Percentiles rank a stretch among this genome's conserved stretches.
These are phyloP conservation scores for Calonectria pteridis DNA, from an alignment of 2,329 filamentous ascomycete species.

Conservation along the genomic window DNA sequence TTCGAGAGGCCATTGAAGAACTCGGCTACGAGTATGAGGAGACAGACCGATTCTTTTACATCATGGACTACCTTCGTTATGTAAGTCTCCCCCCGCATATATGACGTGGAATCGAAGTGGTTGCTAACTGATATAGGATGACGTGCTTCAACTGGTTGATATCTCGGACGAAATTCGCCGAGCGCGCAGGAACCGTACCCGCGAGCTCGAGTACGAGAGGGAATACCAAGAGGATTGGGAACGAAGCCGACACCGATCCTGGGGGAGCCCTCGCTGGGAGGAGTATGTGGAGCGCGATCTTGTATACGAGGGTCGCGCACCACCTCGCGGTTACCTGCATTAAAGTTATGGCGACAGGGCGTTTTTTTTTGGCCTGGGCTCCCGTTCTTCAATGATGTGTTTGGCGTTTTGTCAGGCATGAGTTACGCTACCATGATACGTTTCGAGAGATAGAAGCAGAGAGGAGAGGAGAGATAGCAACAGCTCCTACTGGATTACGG, in stretches of 20 bases:
- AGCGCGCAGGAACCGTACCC: slow-evolving; percentile 64
- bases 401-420: slow-evolving; percentile 25
- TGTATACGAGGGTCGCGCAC: slow-evolving; percentile 66
- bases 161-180: slow-evolving; percentile 85
- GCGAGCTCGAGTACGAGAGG: slow-evolving; percentile 70
- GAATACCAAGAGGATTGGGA: slow-evolving; percentile 66
- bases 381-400: slow-evolving; percentile 14
- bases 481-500: slow-evolving; percentile 5
- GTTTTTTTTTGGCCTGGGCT: not conserved
- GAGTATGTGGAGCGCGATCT: slow-evolving; percentile 78
- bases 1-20: slow-evolving; percentile 86
- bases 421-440: slow-evolving; percentile 13
- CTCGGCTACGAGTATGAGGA: slow-evolving; percentile 92
- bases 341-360: slow-evolving; percentile 26
- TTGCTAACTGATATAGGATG: slow-evolving; percentile 72
- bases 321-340: slow-evolving; percentile 45
- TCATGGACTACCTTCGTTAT: slow-evolving; percentile 89
- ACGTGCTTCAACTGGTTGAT: slow-evolving; percentile 86
- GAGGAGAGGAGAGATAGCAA: not conserved
- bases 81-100: slow-evolving; percentile 67
- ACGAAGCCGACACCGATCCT: slow-evolving; percentile 53
- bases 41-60: slow-evolving; percentile 89
- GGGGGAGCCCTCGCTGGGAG: slow-evolving; percentile 58
- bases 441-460: slow-evolving; percentile 17
- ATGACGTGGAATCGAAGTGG: not conserved